Evolutionary conservation across 495 filamentous ascomycete genomes (phyloP), one percentile per base, ranked within the genome.

Genomic region (Xylaria venustula): DNA sequence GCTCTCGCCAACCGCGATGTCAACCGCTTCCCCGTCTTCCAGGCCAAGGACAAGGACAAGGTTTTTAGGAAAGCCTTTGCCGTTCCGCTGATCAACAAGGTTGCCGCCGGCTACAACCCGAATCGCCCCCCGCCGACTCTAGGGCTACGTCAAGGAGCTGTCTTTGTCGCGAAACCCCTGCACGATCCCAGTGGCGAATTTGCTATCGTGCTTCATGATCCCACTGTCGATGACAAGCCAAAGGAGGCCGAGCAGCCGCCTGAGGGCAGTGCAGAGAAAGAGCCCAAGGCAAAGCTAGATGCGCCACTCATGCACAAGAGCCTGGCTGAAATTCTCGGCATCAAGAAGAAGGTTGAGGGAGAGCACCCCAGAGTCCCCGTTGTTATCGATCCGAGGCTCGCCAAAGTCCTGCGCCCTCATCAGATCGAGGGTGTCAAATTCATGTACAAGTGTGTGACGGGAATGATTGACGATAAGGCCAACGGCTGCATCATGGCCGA

Each of bases 401-500:
- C 91, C 49, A 98, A 98, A 72, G 90, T 98, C 23, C 76, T 99
- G 25, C 86, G 94, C 28, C 94, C 94, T 7, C 94, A 99, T 88
- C 94, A 99, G 74, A 89, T 99, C 40, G 94, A 98, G 72, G 94
- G 94, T 71, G 94, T 99, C 44, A 97, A 96, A 81, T 99, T 99
- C 69, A 85, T 99, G 77, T 99, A 98, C 73, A 82, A 85, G 53
- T 95, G 90, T 71, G 91, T 92, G 19, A 98, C 93, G 23, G 94
- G 94, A 6, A 81, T 98, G 83, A 87, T 98, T 64, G 94, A 99
- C 70, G 83, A 87, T 44, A 94, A 92, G 58, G 95, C 95, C 22
- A 90, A 97, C 75, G 94, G 94, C 0, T 98, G 94, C 71, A 99
- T 99, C 71, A 99, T 99, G 94, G 94, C 94, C 64, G 94, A 99